phyloP scores from a whole-genome alignment of 106 monocot genomes.

The Dendrobium huoshanense region DNA sequence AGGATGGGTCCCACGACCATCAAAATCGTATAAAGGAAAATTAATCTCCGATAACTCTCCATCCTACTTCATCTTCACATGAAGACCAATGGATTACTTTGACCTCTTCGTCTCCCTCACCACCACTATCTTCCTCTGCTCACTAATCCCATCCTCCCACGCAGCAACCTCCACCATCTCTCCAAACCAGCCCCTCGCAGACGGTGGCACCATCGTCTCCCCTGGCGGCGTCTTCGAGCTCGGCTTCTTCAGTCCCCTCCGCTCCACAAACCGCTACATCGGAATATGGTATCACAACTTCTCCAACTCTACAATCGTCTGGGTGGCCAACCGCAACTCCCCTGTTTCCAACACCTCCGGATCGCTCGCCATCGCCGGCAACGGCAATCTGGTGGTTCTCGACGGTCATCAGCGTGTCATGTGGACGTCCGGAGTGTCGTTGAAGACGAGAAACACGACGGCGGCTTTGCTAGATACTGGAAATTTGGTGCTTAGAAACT shows the following conservation, averaged over 20 bases:
- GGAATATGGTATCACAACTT: conserved; percentile 44
- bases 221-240: conserved; percentile 29
- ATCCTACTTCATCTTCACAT: not conserved
- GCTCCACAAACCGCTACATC: conserved; percentile 26
- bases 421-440: conserved; percentile 22
- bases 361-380: conserved; percentile 6
- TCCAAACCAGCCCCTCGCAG: conserved; percentile 14
- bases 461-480: conserved; percentile 22
- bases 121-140: conserved; percentile 4
- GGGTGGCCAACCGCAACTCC: conserved; percentile 41
- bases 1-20: too few species aligned
- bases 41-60: too few species aligned
- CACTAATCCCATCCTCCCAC: not conserved
- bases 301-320: conserved; percentile 16
- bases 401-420: not conserved
- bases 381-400: conserved; percentile 20
- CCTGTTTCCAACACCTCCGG: conserved; percentile 21
- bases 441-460: not conserved
- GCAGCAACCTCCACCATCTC: conserved; percentile 5
- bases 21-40: too few species aligned
- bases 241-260: conserved; percentile 39
- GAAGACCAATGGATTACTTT: not conserved
- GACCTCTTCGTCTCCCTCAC: not conserved
- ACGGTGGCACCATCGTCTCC: conserved; percentile 23
- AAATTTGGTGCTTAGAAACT: conserved; percentile 20